A percentile compares a stretch with the other conserved stretches of the same genome.
Conservation (phyloP, 164 flowering plant species). For the Santalum album region DNA sequence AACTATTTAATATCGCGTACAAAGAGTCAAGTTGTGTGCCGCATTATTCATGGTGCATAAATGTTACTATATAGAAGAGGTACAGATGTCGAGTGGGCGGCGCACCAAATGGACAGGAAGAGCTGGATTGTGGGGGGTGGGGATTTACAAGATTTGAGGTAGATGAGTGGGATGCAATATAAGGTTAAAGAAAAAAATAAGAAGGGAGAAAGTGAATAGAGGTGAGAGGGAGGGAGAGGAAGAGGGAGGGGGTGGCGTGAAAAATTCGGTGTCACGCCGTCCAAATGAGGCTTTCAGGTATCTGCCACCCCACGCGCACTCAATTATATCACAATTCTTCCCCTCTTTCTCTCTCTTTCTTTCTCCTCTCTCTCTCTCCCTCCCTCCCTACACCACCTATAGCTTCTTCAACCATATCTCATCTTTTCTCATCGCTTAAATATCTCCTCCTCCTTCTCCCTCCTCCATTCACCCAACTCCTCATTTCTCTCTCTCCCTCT, state of each 20-base stretch:
- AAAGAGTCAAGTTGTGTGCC: too few species aligned
- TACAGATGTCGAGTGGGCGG: too few species aligned
- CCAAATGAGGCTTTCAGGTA: constrained; percentile 41
- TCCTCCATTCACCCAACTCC: neutral
- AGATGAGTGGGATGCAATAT: too few species aligned
- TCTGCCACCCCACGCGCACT: constrained; percentile 69
- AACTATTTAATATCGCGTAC: too few species aligned
- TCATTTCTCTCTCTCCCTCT: neutral
- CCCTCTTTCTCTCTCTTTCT: neutral
- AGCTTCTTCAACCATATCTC: neutral
- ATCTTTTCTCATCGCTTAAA: too few species aligned
- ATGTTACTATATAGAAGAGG: too few species aligned
- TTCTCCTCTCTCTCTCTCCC: neutral
- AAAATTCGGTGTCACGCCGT: constrained; percentile 50
- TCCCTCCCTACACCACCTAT: constrained; percentile 3
- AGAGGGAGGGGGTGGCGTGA: constrained; percentile 39
- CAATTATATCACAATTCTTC: constrained; percentile 18
- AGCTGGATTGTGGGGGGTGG: too few species aligned
- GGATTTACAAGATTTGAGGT: too few species aligned
- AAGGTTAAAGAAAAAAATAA: too few species aligned
- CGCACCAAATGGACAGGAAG: too few species aligned
- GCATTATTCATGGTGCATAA: too few species aligned
- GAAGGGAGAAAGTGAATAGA: constrained; percentile 14
- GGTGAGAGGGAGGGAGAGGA: constrained; percentile 24
- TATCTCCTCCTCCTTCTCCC: constrained; percentile 9